These are phyloP conservation scores for Nidularia sp. DNA, from an alignment of 768 basidiomycete species.

Conservation along the genomic window DNA sequence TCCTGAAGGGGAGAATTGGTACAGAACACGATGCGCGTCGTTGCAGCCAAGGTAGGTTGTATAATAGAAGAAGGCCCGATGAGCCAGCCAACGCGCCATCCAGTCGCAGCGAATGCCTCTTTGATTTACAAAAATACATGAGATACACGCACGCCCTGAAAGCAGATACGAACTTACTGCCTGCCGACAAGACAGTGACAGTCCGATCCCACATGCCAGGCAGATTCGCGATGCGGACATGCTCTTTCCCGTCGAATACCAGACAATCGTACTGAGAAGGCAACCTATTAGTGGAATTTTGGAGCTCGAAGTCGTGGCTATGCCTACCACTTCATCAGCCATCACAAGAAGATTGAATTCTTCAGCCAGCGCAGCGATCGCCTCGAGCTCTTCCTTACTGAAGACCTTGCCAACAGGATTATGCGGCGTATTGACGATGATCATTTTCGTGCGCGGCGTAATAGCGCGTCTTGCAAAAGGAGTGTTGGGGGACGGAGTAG, in stretches of 20 bases:
- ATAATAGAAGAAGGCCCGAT: slow-evolving; percentile 85
- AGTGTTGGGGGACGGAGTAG: background rate
- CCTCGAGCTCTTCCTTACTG: slow-evolving; percentile 73
- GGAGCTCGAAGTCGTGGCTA: too few relatives aligned
- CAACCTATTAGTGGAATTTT: too few relatives aligned
- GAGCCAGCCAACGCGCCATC: slow-evolving; percentile 97
- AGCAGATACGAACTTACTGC: slow-evolving; percentile 66
- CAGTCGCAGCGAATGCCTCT: slow-evolving; percentile 97
- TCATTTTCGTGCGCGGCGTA: slow-evolving; percentile 88
- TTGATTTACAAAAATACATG: slow-evolving; percentile 7
- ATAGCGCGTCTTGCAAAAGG: slow-evolving; percentile 57
- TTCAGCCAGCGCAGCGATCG: slow-evolving; percentile 82
- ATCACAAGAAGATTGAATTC: slow-evolving; percentile 92
- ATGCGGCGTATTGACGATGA: slow-evolving; percentile 94
- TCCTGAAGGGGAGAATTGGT: slow-evolving; percentile 94
- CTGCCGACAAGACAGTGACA: slow-evolving; percentile 93
- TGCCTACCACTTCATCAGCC: slow-evolving; percentile 91
- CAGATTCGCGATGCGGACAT: slow-evolving; percentile 89
- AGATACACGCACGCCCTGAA: background rate
- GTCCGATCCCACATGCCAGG: slow-evolving; percentile 99
- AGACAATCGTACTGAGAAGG: slow-evolving; percentile 82
- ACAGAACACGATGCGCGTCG: slow-evolving; percentile 93
- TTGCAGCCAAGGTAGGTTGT: slow-evolving; percentile 81
- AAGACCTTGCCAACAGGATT: slow-evolving; percentile 99
- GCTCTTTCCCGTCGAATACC: slow-evolving; percentile 83